Conservation (phyloP, 257 asterid genomes). For the Primulina eburnea region DNA sequence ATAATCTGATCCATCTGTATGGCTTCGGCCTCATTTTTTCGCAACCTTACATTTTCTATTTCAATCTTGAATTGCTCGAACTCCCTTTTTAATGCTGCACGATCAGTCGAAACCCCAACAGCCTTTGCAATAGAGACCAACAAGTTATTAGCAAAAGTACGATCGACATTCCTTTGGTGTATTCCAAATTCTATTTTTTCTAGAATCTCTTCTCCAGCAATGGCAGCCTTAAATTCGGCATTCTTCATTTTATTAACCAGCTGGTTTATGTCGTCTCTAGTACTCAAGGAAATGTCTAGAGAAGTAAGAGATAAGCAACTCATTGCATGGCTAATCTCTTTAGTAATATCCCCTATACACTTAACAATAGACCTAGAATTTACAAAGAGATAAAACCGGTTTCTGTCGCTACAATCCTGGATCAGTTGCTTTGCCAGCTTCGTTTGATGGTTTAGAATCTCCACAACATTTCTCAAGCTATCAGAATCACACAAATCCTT, state of each 20-base stretch:
- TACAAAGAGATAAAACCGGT: constrained; percentile 54
- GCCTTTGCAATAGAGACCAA: constrained; percentile 58
- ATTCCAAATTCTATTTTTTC: constrained; percentile 56
- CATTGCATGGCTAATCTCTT: constrained; percentile 48
- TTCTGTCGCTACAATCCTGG: constrained; percentile 42
- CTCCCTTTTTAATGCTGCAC: constrained; percentile 44
- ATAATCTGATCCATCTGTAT: constrained; percentile 69
- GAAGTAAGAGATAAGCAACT: constrained; percentile 45
- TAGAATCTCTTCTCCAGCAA: constrained; percentile 49
- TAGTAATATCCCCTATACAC: constrained; percentile 40
- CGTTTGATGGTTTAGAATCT: constrained; percentile 37
- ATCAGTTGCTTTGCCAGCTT: constrained; percentile 42
- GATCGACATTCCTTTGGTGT: constrained; percentile 53
- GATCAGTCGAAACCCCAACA: constrained; percentile 53
- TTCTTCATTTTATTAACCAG: constrained; percentile 40
- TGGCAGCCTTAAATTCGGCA: constrained; percentile 49
- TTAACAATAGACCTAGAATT: constrained; percentile 45
- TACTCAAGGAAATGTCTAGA: constrained; percentile 36
- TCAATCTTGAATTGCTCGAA: constrained; percentile 51
- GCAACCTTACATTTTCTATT: constrained; percentile 43
- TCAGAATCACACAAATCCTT: constrained; percentile 31
- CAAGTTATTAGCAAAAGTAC: constrained; percentile 52
- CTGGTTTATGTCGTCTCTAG: constrained; percentile 40
- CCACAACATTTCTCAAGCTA: constrained; percentile 31
- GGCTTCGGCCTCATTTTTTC: constrained; percentile 61